Evolutionary conservation across 2,329 filamentous ascomycete genomes (phyloP).

Genomic region (Colletotrichum costaricense): DNA sequence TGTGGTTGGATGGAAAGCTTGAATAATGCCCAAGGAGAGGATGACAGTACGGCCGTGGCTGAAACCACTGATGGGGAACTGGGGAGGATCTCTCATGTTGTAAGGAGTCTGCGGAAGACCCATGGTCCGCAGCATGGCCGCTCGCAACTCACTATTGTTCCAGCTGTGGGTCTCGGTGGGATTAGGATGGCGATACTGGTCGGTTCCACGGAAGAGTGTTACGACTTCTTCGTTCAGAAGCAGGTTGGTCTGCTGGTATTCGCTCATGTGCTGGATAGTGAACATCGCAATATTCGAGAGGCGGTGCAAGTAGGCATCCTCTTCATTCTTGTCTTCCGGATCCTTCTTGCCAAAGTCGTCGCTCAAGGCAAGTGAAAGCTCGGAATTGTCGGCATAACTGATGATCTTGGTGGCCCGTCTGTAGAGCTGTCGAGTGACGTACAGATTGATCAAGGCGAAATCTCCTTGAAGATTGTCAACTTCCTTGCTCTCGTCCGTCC

Average conservation of each 20-base stretch:
- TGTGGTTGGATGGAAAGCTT: conserved; percentile 47
- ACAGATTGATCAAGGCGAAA: conserved; percentile 53
- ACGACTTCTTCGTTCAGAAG: conserved; percentile 47
- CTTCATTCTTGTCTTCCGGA: conserved; percentile 39
- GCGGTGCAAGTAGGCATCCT: conserved; percentile 50
- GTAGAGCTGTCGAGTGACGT: conserved; percentile 54
- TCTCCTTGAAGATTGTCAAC: conserved; percentile 45
- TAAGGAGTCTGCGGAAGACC: conserved; percentile 16
- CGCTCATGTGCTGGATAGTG: conserved; percentile 49
- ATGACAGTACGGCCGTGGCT: conserved; percentile 35
- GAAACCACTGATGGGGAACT: conserved; percentile 34
- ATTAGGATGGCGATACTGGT: conserved; percentile 12
- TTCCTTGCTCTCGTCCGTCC: conserved; percentile 20
- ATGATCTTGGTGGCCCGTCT: conserved; percentile 49
- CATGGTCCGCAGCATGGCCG: conserved; percentile 29
- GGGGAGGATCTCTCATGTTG: conserved; percentile 29
- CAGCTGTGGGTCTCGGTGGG: conserved; percentile 16
- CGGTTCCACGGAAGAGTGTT: conserved; percentile 48
- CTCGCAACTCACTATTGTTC: conserved; percentile 25
- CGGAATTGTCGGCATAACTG: conserved; percentile 34
- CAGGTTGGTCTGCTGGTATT: conserved; percentile 48
- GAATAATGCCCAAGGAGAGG: conserved; percentile 53
- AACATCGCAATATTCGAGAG: conserved; percentile 51
- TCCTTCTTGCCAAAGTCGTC: conserved; percentile 42
- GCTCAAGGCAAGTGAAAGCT: conserved; percentile 44